These are phyloP conservation scores for Tremellales sp. DNA, from an alignment of 1,284 basidiomycete genomes.

Conservation along the genomic window DNA sequence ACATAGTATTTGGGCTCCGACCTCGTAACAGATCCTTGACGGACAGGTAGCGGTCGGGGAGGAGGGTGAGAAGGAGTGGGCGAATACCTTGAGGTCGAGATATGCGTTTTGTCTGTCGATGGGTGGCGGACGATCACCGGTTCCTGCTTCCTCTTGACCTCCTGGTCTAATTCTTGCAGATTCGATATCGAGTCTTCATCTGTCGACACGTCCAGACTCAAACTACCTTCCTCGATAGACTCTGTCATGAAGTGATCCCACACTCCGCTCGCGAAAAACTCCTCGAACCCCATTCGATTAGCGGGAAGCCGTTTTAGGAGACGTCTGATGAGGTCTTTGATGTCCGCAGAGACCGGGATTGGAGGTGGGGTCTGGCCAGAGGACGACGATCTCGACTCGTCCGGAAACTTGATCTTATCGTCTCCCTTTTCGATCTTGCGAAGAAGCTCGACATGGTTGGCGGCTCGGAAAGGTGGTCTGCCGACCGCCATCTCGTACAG, in stretches of 20 bases:
- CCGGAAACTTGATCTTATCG: conserved; percentile 78
- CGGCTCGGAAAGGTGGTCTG: conserved; percentile 87
- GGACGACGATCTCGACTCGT: conserved; percentile 59
- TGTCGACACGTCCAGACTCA: conserved; percentile 37
- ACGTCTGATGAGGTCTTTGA: conserved; percentile 81
- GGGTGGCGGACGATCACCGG: conserved; percentile 13
- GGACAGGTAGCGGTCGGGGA: conserved; percentile 7
- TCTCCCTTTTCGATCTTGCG: conserved; percentile 84
- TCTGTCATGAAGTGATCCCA: conserved; percentile 71
- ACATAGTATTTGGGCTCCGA: conserved; percentile 46
- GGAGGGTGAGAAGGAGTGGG: conserved; percentile 6
- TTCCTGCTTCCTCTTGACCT: conserved; percentile 28
- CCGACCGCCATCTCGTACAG: conserved; percentile 94
- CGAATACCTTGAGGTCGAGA: no score
- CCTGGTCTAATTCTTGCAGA: conserved; percentile 25
- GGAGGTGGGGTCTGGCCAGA: conserved; percentile 18
- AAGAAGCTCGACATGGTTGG: conserved; percentile 92
- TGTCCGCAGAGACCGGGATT: conserved; percentile 66
- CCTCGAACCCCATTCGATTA: conserved; percentile 84
- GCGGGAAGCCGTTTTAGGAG: conserved; percentile 79
- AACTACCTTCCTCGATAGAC: conserved; percentile 32
- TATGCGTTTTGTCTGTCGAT: no score
- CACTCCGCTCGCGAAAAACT: conserved; percentile 82
- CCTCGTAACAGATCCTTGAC: conserved; percentile 17
- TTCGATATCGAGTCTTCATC: conserved; percentile 15